Percentiles rank a stretch among this genome's conserved stretches.
Conservation (phyloP, 2,329 filamentous ascomycete genomes). For the Chaetomium olivaceum region DNA sequence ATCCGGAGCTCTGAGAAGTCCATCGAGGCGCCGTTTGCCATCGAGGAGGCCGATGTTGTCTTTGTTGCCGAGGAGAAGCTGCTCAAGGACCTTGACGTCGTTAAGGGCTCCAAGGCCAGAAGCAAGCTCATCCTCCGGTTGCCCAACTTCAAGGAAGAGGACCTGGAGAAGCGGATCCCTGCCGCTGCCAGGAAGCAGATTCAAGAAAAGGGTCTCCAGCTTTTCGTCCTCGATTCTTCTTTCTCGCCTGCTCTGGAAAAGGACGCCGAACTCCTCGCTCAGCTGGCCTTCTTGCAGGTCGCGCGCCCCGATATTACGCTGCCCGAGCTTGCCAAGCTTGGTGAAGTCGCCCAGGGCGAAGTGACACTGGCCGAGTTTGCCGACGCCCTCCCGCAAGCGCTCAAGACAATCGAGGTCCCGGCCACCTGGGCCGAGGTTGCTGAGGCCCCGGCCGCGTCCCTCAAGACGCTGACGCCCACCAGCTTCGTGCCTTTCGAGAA, state of each 20-base stretch:
- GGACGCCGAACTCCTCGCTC: slow-evolving; percentile 65
- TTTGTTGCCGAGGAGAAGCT: slow-evolving; percentile 80
- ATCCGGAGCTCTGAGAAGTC: slow-evolving; percentile 80
- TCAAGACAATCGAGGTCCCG: slow-evolving; percentile 74
- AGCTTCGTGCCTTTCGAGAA: slow-evolving; percentile 84
- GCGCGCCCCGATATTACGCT: slow-evolving; percentile 66
- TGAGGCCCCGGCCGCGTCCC: slow-evolving; percentile 59
- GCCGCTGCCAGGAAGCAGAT: slow-evolving; percentile 69
- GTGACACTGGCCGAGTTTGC: slow-evolving; percentile 56
- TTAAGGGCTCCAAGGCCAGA: slow-evolving; percentile 67
- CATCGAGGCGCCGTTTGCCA: slow-evolving; percentile 79
- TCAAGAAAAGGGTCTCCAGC: slow-evolving; percentile 66
- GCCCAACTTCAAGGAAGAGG: slow-evolving; percentile 79
- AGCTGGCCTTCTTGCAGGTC: slow-evolving; percentile 81
- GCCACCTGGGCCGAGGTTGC: slow-evolving; percentile 76
- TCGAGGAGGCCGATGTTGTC: slow-evolving; percentile 75
- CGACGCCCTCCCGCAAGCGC: slow-evolving; percentile 66
- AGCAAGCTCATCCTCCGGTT: slow-evolving; percentile 76
- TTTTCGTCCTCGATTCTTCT: slow-evolving; percentile 75
- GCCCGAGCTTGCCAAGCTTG: slow-evolving; percentile 66
- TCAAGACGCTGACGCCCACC: slow-evolving; percentile 71
- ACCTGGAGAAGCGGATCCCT: slow-evolving; percentile 83
- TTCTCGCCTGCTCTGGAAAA: slow-evolving; percentile 68
- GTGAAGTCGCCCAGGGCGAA: slow-evolving; percentile 54
- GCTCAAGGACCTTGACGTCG: slow-evolving; percentile 73